Conservation (phyloP, 2,329 filamentous ascomycete species). For the Stagonosporopsis vannaccii region DNA sequence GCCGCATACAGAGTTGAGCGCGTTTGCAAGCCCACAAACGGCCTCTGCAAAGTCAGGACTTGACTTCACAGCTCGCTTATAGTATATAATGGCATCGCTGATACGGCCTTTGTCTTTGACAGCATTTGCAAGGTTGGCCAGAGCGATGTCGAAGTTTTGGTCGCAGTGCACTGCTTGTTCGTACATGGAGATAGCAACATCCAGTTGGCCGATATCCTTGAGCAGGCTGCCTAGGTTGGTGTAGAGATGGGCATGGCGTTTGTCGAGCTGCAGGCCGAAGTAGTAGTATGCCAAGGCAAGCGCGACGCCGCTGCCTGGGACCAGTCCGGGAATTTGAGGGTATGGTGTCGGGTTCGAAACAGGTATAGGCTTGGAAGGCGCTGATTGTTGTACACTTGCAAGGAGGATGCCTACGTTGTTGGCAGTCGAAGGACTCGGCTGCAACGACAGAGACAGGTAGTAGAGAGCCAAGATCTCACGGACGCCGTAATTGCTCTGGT, state of each 20-base stretch:
- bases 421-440: constrained; percentile 94
- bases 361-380: constrained; percentile 52
- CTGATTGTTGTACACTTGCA: constrained; percentile 85
- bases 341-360: constrained; percentile 48
- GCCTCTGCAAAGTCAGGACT: constrained; percentile 97
- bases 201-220: constrained; percentile 94
- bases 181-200: constrained; percentile 95
- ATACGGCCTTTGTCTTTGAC: constrained; percentile 96
- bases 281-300: constrained; percentile 94
- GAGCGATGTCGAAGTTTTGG: constrained; percentile 92
- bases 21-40: constrained; percentile 93
- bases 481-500: constrained; percentile 75
- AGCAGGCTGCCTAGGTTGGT: constrained; percentile 94
- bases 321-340: constrained; percentile 73
- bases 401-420: constrained; percentile 98
- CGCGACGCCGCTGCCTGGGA: constrained; percentile 84
- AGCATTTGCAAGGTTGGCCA: constrained; percentile 95
- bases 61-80: constrained; percentile 86
- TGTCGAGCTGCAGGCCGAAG: constrained; percentile 86
- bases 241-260: constrained; percentile 91
- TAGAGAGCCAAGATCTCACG: constrained; percentile 94
- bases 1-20: constrained; percentile 93
- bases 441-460: constrained; percentile 91
- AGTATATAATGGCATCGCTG: constrained; percentile 89
- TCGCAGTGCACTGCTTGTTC: constrained; percentile 93